Conservation (phyloP, 257 asterid genomes). For the Solanum sejunctum region DNA sequence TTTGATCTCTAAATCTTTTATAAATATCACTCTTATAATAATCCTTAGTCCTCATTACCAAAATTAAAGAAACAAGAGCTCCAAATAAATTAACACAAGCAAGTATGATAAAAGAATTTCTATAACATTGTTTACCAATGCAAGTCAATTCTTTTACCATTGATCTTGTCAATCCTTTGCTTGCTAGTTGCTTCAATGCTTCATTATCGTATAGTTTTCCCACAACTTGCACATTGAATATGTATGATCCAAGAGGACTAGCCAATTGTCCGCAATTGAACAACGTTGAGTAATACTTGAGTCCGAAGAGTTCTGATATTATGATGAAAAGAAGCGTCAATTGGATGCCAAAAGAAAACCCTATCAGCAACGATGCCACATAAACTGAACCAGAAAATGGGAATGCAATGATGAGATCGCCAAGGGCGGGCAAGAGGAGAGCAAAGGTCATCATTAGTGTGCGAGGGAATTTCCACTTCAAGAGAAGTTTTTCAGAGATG, state of each 20-base stretch:
- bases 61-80: slow-evolving; percentile 10
- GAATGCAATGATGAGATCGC: slow-evolving; percentile 14
- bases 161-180: slow-evolving; percentile 4
- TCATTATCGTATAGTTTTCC: slow-evolving; percentile 20
- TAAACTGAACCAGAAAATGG: slow-evolving; percentile 10
- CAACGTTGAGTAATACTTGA: slow-evolving; percentile 13
- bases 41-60: slow-evolving; percentile 13
- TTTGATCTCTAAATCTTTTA: slow-evolving; percentile 14
- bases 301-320: slow-evolving; percentile 13
- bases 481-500: slow-evolving; percentile 4
- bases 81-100: slow-evolving; percentile 15
- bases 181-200: slow-evolving; percentile 13
- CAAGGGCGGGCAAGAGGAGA: slow-evolving; percentile 9
- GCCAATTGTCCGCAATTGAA: slow-evolving; percentile 23
- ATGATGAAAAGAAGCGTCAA: slow-evolving; percentile 11
- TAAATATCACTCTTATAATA: slow-evolving; percentile 16
- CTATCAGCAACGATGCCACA: slow-evolving; percentile 4
- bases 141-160: slow-evolving; percentile 20
- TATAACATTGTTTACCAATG: slow-evolving; percentile 17
- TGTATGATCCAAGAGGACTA: slow-evolving; percentile 23
- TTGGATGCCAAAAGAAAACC: slow-evolving; percentile 18
- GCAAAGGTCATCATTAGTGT: slow-evolving; percentile 11
- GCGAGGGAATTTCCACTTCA: slow-evolving; percentile 10
- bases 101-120: slow-evolving; percentile 5
- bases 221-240: slow-evolving; percentile 14